Evolutionary conservation across 495 filamentous ascomycete genomes (phyloP), one percentile per base, ranked within the genome.

Genomic region (Bombardia bombarda): DNA sequence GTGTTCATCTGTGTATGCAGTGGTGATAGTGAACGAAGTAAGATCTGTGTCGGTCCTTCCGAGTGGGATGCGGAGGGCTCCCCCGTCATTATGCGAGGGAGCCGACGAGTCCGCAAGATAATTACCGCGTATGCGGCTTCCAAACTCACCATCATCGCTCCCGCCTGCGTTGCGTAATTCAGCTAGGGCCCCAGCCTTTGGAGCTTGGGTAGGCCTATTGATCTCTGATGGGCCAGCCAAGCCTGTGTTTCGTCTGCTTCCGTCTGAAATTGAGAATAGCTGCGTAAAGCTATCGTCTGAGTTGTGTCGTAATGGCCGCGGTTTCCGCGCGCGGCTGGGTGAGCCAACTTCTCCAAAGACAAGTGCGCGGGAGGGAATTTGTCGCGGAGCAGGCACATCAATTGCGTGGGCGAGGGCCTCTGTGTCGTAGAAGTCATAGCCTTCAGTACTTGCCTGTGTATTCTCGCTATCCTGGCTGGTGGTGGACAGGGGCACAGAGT

Each of bases 251-350:
- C 65, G 70, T 20, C 62, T 52, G 36, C 78, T 80, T 14, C 80
- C 76, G 10, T 79, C 78, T 2, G 86, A 89, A 7, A 81, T 74
- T n/a, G 82, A 88, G 57, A 93, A 87, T 68, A 92, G 78, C 24
- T 83, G 77, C 8, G 51, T 45, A 50, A 87, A 87, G 50, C 84
- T 89, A 46, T 90, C 87, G 18, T 80, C 75, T 2, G 87, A 93
- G 48, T 88, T 80, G 35, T 83, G 81, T 17, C 83, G 73, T 18
- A 72, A 53, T 16, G 79, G 72, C 0, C 64, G 61, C 0, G 67
- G 61, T 17, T 69, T 64, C 14, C 61, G 50, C 23, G 20, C 30
- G 17, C 44, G 40, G 13, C 43, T 55, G 2, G 53, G 58, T 12
- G 59, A 58, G 2, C 50, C 46, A 3, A 50, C 45, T n/a, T 46